Evolutionary conservation across 371 early-diverging fungal genomes (phyloP).

Genomic region (Umbelopsis sp.): DNA sequence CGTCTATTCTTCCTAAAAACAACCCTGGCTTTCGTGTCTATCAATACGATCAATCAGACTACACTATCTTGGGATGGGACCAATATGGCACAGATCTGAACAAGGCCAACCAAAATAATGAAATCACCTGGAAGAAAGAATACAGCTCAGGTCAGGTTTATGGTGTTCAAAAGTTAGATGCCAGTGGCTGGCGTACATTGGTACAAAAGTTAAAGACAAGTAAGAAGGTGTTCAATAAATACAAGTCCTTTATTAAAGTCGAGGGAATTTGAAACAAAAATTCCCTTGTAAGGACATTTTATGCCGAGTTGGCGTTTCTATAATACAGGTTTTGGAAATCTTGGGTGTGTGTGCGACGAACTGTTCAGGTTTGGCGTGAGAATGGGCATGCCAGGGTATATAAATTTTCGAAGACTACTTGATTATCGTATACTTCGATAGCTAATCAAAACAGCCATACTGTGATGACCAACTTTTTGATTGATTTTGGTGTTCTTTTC

Average conservation of each 20-base stretch:
- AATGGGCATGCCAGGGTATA: neutral
- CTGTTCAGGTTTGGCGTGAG: neutral
- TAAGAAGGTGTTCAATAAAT: constrained; percentile 8
- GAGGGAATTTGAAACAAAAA: neutral
- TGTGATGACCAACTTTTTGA: constrained; percentile 12
- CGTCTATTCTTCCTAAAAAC: constrained; percentile 51
- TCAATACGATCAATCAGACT: constrained; percentile 31
- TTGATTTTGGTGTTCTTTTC: constrained; percentile 9
- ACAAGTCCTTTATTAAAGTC: constrained; percentile 4
- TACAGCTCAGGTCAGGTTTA: constrained; percentile 51
- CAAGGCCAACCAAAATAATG: constrained; percentile 36
- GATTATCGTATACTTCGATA: constrained; percentile 6
- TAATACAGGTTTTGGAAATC: neutral
- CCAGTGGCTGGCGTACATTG: constrained; percentile 1
- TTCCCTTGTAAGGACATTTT: neutral
- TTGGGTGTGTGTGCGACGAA: neutral
- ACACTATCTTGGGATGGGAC: constrained; percentile 41
- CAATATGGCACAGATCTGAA: constrained; percentile 59
- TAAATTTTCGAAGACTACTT: neutral
- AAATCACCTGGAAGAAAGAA: constrained; percentile 42
- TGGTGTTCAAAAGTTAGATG: constrained; percentile 38
- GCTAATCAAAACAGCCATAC: constrained; percentile 9
- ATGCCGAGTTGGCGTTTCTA: neutral
- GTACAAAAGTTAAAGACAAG: neutral
- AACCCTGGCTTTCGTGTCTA: constrained; percentile 60